Percentiles rank a stretch among this genome's conserved stretches.
These are phyloP conservation scores for Alternaria conjuncta DNA, from an alignment of 2,329 filamentous ascomycete genomes.

Conservation along the genomic window DNA sequence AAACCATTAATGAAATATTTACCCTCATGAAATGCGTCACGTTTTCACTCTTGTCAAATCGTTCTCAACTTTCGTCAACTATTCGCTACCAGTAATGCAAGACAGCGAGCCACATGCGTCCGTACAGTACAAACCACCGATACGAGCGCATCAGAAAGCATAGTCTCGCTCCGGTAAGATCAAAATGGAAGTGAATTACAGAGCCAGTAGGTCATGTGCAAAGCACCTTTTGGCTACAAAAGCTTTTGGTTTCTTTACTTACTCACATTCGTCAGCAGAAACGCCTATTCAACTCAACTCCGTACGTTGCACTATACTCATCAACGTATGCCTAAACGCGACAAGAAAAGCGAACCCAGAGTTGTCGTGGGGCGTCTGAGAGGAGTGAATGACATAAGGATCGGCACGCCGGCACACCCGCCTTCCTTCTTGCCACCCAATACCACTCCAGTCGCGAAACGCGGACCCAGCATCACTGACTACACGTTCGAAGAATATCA, in stretches of 20 bases:
- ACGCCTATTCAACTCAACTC: background rate
- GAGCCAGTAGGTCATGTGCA: background rate
- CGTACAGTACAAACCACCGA: background rate
- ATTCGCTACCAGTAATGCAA: background rate
- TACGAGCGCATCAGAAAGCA: background rate
- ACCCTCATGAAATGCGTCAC: background rate
- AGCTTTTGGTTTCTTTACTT: background rate
- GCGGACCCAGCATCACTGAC: background rate
- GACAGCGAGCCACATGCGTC: background rate
- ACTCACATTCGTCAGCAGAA: background rate
- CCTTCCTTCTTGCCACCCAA: background rate
- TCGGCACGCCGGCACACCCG: background rate
- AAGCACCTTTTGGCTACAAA: background rate
- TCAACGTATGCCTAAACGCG: background rate
- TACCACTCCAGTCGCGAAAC: background rate
- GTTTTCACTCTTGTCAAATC: background rate
- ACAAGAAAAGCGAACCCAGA: background rate
- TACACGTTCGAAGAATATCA: constrained; percentile 14
- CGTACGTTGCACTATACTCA: background rate
- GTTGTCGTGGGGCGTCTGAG: background rate
- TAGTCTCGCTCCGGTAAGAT: background rate
- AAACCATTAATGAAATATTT: background rate
- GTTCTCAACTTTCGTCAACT: background rate
- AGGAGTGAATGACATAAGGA: background rate
- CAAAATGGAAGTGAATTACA: background rate